These are phyloP conservation scores for Silene vulgaris DNA, from an alignment of 179 eudicot genomes.

Conservation along the genomic window DNA sequence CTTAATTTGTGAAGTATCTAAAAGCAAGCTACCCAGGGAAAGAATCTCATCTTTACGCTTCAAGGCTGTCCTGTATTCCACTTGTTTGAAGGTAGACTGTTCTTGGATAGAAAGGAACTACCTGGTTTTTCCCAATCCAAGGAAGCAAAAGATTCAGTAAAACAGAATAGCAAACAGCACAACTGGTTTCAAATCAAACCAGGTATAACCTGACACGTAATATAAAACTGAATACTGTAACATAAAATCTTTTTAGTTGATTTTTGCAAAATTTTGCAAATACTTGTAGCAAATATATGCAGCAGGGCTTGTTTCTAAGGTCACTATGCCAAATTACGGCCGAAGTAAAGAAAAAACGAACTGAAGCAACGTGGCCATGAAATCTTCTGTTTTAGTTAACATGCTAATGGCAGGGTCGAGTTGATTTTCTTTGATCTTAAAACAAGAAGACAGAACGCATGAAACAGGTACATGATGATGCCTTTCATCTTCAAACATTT, in stretches of 20 bases:
- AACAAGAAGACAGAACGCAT: no score
- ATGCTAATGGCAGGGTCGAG: no score
- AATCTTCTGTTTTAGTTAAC: no score
- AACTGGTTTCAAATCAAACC: not conserved
- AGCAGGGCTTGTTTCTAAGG: no score
- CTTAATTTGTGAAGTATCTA: not conserved
- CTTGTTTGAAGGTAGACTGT: constrained; percentile 15
- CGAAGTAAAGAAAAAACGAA: no score
- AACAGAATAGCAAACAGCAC: not conserved
- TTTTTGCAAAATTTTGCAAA: not conserved
- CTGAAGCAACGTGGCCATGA: no score
- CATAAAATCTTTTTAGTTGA: not conserved
- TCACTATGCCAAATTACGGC: no score
- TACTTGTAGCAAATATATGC: not conserved
- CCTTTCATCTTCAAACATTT: no score
- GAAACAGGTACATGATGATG: no score
- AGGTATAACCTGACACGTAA: not conserved
- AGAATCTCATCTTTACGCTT: constrained; percentile 5
- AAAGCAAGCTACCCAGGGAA: not conserved
- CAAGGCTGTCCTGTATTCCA: constrained; percentile 18
- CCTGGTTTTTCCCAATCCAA: constrained; percentile 32
- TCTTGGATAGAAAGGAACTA: constrained; percentile 29
- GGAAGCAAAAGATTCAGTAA: constrained; percentile 3
- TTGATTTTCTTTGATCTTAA: no score
- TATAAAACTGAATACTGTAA: not conserved